Conservation (phyloP, 495 filamentous ascomycete genomes). For the Neurospora sp. region DNA sequence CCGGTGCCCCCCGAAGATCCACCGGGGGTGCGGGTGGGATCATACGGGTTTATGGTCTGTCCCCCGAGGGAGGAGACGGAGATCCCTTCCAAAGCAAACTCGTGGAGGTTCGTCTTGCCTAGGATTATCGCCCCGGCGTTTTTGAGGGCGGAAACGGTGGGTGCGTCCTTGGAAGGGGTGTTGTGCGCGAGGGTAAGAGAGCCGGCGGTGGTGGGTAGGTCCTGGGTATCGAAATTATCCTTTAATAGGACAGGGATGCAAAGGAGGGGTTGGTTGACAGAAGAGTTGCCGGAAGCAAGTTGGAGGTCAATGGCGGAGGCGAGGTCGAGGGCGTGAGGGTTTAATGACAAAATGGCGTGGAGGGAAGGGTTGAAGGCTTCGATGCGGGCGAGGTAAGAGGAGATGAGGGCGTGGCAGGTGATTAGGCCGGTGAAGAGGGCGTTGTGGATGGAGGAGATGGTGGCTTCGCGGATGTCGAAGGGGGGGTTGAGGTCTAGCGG, state of each 20-base stretch:
- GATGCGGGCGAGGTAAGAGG: constrained; percentile 45
- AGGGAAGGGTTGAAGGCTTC: constrained; percentile 43
- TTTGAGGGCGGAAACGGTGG: constrained; percentile 39
- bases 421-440: constrained; percentile 37
- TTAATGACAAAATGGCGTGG: constrained; percentile 47
- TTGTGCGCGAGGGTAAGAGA: constrained; percentile 37
- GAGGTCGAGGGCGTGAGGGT: constrained; percentile 35
- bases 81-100: constrained; percentile 53
- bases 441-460: constrained; percentile 43
- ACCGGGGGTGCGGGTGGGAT: constrained; percentile 49
- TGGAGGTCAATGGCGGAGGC: constrained; percentile 39
- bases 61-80: constrained; percentile 51
- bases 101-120: constrained; percentile 57
- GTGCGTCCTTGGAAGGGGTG: constrained; percentile 35
- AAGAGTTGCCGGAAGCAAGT: constrained; percentile 32
- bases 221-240: constrained; percentile 48
- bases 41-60: constrained; percentile 55
- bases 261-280: constrained; percentile 32
- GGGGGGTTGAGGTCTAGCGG: not conserved
- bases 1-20: constrained; percentile 55
- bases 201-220: constrained; percentile 47
- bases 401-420: constrained; percentile 43
- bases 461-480: constrained; percentile 46
- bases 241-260: constrained; percentile 54
- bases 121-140: constrained; percentile 54